Evolutionary conservation across 176 grass and related monocot species (phyloP), one percentile per base, ranked within the genome.

Genomic region (Oryza australiensis): DNA sequence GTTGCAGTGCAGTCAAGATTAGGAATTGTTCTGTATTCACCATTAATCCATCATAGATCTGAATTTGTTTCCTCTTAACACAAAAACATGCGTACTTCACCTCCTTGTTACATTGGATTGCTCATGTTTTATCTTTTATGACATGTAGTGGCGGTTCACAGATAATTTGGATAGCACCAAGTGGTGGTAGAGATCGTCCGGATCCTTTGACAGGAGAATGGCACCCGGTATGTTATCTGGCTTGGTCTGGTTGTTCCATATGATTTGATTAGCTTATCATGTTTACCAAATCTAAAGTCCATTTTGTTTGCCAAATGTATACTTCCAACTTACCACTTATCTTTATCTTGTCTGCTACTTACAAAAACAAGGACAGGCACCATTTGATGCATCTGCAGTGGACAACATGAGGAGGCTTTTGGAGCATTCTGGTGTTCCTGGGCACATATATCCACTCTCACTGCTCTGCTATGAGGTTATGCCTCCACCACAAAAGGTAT

Each of bases 341-440:
- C 15, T 73, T 77, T 55, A 69, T 40, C 45, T 84, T 63, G 18
- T 84, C 26, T 78, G 43, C 53, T 70, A 79, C 81, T 85, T 88
- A 79, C 73, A 83, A 72, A 91, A 88, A 87, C 75, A 87, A 83
- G 89, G 83, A 72, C 90, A 99, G 93, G 85, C 93, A 43, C 84
- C 86, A 82, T 99, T 99, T 86, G 93, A 99, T 93, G 68, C 73
- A 66, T 91, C 96, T 46, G 87, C 96, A 77, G 90, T 91, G 55
- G 96, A 99, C 73, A 99, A 93, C 82, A 99, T 99, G 96, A 95
- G 96, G 85, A 93, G 96, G 85, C 93, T 99, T 86, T 75, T 88
- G 78, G 96, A 99, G 64, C 89, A 99, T 84, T 89, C 92, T 76
- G 72, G 81, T 13, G 74, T 91, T 74, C 82, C 91, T 48, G 90